Percentiles rank a stretch among this genome's conserved stretches.
These are phyloP conservation scores for Rhodotorula babjevae DNA, from an alignment of 768 basidiomycete genomes.

Conservation along the genomic window DNA sequence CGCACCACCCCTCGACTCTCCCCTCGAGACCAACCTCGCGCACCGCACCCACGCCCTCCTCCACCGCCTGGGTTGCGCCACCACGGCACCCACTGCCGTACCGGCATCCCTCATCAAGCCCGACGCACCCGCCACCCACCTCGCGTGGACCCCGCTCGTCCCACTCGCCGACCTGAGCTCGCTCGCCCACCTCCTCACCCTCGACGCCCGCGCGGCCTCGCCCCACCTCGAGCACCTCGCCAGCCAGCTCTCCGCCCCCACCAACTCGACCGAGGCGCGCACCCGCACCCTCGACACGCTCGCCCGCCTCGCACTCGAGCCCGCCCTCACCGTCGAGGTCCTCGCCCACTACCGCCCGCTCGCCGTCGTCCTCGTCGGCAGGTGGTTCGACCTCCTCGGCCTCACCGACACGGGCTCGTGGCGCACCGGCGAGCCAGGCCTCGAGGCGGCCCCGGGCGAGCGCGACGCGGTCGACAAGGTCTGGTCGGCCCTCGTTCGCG, in stretches of 20 bases:
- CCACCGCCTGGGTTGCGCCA: background rate
- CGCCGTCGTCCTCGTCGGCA: slow-evolving; percentile 68
- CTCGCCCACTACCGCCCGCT: slow-evolving; percentile 69
- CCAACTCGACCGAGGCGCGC: background rate
- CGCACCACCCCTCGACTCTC: background rate
- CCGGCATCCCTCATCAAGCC: background rate
- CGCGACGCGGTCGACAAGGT: slow-evolving; percentile 47
- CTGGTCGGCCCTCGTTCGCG: slow-evolving; percentile 44
- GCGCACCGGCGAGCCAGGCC: slow-evolving; percentile 17
- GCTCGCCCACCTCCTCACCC: slow-evolving; percentile 5
- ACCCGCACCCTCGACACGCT: slow-evolving; percentile 54
- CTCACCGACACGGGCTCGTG: slow-evolving; percentile 46
- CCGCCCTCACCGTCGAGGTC: slow-evolving; percentile 62
- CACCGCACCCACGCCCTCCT: background rate
- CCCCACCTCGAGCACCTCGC: slow-evolving; percentile 6
- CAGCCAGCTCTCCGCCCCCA: background rate
- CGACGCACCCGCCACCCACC: slow-evolving; percentile 2
- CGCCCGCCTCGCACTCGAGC: slow-evolving; percentile 59
- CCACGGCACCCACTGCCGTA: background rate
- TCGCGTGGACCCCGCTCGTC: slow-evolving; percentile 24
- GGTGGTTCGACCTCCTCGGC: slow-evolving; percentile 63
- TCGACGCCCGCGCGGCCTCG: background rate
- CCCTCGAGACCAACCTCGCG: slow-evolving; percentile 3
- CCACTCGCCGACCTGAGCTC: slow-evolving; percentile 19
- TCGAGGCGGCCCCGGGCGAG: slow-evolving; percentile 43